Evolutionary conservation across 1,284 basidiomycete genomes (phyloP).

Genomic region (Nidula niveotomentosa): DNA sequence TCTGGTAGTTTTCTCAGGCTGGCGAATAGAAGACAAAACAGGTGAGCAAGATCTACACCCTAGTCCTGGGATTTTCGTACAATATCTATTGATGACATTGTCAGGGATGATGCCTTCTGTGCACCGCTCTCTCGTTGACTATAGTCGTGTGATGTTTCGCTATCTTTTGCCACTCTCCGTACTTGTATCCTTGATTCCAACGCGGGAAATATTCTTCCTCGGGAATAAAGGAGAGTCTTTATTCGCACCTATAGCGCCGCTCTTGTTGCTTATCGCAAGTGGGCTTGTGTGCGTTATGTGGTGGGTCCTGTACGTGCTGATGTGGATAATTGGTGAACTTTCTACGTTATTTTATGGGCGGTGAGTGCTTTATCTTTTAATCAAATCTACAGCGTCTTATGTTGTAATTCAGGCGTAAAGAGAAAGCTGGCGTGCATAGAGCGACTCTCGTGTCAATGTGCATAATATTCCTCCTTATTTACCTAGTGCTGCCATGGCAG

Average conservation of each 20-base stretch:
- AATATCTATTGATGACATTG: background rate
- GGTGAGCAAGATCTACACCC: constrained; percentile 7
- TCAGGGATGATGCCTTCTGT: constrained; percentile 47
- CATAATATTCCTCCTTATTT: constrained; percentile 65
- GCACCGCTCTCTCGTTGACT: constrained; percentile 41
- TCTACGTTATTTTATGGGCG: constrained; percentile 31
- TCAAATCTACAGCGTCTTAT: background rate
- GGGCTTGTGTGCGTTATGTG: constrained; percentile 65
- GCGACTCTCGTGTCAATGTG: constrained; percentile 58
- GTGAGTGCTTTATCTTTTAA: constrained; percentile 26
- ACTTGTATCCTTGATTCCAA: constrained; percentile 52
- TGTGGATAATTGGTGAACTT: constrained; percentile 41
- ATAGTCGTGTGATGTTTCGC: constrained; percentile 38
- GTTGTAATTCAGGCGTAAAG: constrained; percentile 20
- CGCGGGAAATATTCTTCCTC: constrained; percentile 52
- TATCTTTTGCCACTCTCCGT: constrained; percentile 42
- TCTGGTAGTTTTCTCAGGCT: constrained; percentile 52
- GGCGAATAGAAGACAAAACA: constrained; percentile 38
- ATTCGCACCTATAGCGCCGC: constrained; percentile 51
- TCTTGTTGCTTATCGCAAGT: constrained; percentile 52
- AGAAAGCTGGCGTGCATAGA: constrained; percentile 37
- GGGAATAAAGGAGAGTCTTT: constrained; percentile 54
- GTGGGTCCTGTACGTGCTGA: constrained; percentile 43
- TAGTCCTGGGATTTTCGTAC: constrained; percentile 6
- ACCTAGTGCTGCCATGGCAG: constrained; percentile 85